Evolutionary conservation across 306 rosid genomes (phyloP).

Genomic region (Cajanus cajan): DNA sequence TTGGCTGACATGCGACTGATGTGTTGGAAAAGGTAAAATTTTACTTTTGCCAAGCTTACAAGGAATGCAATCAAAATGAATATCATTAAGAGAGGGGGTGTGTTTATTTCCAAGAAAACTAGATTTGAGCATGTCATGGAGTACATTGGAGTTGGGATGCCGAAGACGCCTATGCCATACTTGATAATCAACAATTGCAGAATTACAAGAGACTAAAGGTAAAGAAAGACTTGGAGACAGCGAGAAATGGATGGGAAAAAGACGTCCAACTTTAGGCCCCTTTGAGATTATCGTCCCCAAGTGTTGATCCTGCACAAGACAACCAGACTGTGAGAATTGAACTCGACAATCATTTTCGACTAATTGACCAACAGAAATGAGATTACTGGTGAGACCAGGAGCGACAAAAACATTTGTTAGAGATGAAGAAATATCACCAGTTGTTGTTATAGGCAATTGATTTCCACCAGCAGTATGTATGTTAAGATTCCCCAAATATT

Average conservation of each 20-base stretch:
- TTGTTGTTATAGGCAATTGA: neutral
- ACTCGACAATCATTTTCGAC: neutral
- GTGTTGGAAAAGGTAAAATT: neutral
- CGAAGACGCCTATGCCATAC: neutral
- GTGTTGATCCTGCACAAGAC: neutral
- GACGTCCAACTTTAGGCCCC: neutral
- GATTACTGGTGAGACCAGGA: neutral
- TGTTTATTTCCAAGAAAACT: neutral
- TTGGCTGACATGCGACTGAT: neutral
- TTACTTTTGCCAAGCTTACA: neutral
- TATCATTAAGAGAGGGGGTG: neutral
- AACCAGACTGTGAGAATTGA: neutral
- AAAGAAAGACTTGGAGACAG: neutral
- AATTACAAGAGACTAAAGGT: neutral
- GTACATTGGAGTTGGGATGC: neutral
- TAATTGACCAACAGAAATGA: neutral
- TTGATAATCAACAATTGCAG: neutral
- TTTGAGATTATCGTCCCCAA: neutral
- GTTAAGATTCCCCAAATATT: neutral
- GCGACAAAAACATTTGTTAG: neutral
- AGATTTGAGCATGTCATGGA: neutral
- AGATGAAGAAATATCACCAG: neutral
- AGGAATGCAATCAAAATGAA: neutral
- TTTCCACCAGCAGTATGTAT: neutral
- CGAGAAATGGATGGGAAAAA: neutral